Base-by-base conservation (phyloP, 139 green algal species). In the Nannochloris sp. region DNA sequence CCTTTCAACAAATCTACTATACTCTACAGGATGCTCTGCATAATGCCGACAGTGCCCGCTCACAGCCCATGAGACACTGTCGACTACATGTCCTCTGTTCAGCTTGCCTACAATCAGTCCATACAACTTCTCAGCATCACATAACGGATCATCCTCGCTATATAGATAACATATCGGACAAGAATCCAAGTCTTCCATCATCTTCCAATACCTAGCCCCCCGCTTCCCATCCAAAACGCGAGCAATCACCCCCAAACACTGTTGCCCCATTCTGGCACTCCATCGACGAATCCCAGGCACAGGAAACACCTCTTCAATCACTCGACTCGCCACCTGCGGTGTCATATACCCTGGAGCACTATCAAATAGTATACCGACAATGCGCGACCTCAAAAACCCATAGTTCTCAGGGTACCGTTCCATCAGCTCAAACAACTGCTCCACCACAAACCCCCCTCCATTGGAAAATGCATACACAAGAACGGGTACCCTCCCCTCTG, bases 381-480 rank as follows among this genome's bases (percentile, higher is more conserved):
- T 58, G 4, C 23, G 6, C 15, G 23, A n/a, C 10, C 23, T 29
- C 12, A 53, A 53, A 53, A 25, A 53, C 46, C 46, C n/a, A 12
- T 19, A 53, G n/a, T 21, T 19, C 18, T 58, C 12, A 36, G 50
- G 50, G n/a, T 34, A 18, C 7, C 21, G 19, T 58, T 40, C 34
- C 34, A 58, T 29, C 40, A 75, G 40, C 31, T 37, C 10, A 60
- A 63, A 59, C 2, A 66, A 3, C 31, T 75, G 61, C 50, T 70
- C 53, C 19, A 75, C 50, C 23, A 69, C 50, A 59, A 51, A 62
- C 25, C 23, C 48, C 12, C 63, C 68, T 31, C 70, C 70, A 29
- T 76, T 76, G 19, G 21, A 55, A 63, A 76, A 76, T 15, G 48
- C 57, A 25, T 64, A 76, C 23, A 76, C 29, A 10, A 57, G 31